Percentiles rank a stretch among this genome's conserved stretches.
These are phyloP conservation scores for Inosperma sp. DNA, from an alignment of 768 basidiomycete species.

Conservation along the genomic window DNA sequence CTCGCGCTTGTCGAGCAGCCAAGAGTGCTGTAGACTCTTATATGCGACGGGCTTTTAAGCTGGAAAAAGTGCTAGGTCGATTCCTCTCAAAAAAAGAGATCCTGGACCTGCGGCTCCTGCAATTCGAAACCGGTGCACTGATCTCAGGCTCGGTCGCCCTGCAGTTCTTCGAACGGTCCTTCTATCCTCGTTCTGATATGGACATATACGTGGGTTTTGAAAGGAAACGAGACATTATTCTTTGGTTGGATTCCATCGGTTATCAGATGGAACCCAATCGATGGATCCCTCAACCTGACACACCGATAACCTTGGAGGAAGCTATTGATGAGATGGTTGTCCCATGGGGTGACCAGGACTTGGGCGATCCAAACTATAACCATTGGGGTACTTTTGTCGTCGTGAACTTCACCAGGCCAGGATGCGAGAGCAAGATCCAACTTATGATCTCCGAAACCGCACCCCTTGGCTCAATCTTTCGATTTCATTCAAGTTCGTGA, in stretches of 20 bases:
- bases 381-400: conserved; percentile 18
- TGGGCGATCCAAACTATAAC: too few species aligned
- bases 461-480: conserved; percentile 35
- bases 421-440: conserved; percentile 34
- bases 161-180: conserved; percentile 46
- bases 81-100: conserved; percentile 26
- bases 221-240: conserved; percentile 27
- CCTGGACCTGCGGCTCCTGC: conserved; percentile 37
- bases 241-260: conserved; percentile 29
- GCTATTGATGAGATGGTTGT: background rate
- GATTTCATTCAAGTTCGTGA: conserved; percentile 45
- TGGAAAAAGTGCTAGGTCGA: conserved; percentile 6
- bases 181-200: conserved; percentile 45
- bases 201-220: conserved; percentile 44
- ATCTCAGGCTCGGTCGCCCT: conserved; percentile 53
- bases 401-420: conserved; percentile 24
- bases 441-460: conserved; percentile 27
- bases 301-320: background rate
- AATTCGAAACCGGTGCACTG: conserved; percentile 39
- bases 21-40: conserved; percentile 14
- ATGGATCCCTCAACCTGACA: too few species aligned
- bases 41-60: conserved; percentile 10
- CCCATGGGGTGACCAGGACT: background rate
- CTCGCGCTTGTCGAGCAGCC: conserved; percentile 18
- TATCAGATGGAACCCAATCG: conserved; percentile 21